Base-by-base conservation (phyloP, 2,329 filamentous ascomycete species). In the Pseudocercospora fuligena region DNA sequence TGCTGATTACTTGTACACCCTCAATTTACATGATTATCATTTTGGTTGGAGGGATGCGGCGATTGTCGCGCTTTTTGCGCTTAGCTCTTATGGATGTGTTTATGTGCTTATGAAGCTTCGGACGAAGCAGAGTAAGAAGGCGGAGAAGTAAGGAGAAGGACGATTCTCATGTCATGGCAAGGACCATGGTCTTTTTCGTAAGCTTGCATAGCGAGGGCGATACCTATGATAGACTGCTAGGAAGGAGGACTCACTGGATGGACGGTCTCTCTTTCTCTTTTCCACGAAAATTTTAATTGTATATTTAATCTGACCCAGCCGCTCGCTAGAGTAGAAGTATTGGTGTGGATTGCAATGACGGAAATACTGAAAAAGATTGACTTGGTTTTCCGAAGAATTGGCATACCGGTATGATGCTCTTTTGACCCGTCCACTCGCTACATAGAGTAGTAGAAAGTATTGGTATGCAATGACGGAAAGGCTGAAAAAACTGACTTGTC, bases 1-100 rank as follows among this genome's bases (percentile, higher is more conserved):
- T 0, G 81, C 83, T 5, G 89, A 90, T 65, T 92, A 89, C 69
- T 75, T 92, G 2, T 72, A 77, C 1, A 86, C 82, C 0, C 69
- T 92, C 12, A 90, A 91, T 73, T 72, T 92, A 7, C 80, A 81
- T 1, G 82, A 87, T 3, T 87, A 90, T 70, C 86, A 83, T 67
- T 88, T 88, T 70, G 89, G 88, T 0, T 92, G 90, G 90, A 83
- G 90, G 58, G 83, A 92, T 76, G 86, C 87, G 0, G 89, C 74
- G 0, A 87, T 90, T 57, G 83, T 85, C 2, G 85, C 84, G 1
- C 78, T 87, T 5, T 89, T 89, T 69, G 84, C 80, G 0, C 66
- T 69, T 5, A 61, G 40, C 21, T 65, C 60, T 1, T 90, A 90
- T 67, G 79, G 75, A 1, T 62, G 84, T 65, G 83, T 85, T 1